These are phyloP conservation scores for Thermoascus crustaceus DNA, from an alignment of 2,329 filamentous ascomycete species.

Conservation along the genomic window DNA sequence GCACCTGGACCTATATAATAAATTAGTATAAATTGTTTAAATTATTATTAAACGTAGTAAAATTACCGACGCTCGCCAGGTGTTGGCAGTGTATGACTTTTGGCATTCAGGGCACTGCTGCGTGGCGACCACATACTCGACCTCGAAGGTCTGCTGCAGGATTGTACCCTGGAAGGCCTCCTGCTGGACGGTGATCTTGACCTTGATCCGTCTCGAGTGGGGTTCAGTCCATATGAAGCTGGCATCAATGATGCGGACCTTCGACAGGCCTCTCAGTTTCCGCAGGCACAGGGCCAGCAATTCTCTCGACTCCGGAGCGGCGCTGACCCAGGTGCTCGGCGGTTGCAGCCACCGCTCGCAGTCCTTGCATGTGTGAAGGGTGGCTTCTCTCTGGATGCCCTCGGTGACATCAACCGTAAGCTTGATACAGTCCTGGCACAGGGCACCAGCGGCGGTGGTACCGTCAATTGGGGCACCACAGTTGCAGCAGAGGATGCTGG, in stretches of 20 bases:
- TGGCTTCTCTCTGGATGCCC: constrained; percentile 84
- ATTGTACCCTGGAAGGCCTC: constrained; percentile 59
- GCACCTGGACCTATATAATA: constrained; percentile 64
- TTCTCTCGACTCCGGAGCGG: constrained; percentile 80
- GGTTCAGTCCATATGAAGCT: constrained; percentile 98
- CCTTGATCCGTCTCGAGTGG: constrained; percentile 82
- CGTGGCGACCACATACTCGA: constrained; percentile 80
- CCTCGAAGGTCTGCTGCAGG: constrained; percentile 90
- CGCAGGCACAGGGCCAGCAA: constrained; percentile 84
- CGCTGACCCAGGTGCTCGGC: constrained; percentile 77
- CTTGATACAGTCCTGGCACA: constrained; percentile 95
- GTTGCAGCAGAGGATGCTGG: constrained; percentile 95
- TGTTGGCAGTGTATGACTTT: constrained; percentile 94
- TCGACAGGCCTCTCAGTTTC: constrained; percentile 76
- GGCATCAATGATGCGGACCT: constrained; percentile 90
- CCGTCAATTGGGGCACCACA: constrained; percentile 94
- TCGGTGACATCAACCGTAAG: constrained; percentile 86
- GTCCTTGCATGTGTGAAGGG: constrained; percentile 83
- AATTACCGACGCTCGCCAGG: constrained; percentile 63
- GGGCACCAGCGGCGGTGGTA: constrained; percentile 72
- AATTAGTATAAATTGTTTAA: neutral
- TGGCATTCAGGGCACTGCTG: constrained; percentile 93
- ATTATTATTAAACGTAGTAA: too few species aligned
- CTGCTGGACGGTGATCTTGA: constrained; percentile 89
- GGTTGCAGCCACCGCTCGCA: constrained; percentile 91